These are phyloP conservation scores for Quercus tomentella DNA, from an alignment of 331 rosid genomes.

Conservation along the genomic window DNA sequence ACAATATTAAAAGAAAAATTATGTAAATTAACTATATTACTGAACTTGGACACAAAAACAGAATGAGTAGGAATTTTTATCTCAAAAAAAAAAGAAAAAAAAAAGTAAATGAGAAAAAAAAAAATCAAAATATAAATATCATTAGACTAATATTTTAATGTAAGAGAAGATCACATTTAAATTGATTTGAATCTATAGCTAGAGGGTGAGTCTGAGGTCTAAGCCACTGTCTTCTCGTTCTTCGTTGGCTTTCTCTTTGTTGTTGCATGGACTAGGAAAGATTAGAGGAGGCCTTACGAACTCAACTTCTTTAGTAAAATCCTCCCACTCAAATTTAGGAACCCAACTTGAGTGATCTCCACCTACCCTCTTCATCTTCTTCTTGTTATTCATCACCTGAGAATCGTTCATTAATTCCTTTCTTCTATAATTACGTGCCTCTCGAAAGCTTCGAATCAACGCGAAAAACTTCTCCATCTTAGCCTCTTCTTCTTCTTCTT, in stretches of 20 bases:
- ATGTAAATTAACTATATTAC: too few species aligned
- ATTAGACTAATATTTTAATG: too few species aligned
- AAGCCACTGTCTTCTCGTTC: neutral
- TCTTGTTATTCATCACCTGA: neutral
- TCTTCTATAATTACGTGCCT: slow-evolving; percentile 19
- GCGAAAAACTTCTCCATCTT: slow-evolving; percentile 36
- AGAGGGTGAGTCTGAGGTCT: slow-evolving; percentile 46
- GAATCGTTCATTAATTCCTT: slow-evolving; percentile 23
- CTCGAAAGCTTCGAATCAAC: slow-evolving; percentile 30
- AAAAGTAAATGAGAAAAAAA: too few species aligned
- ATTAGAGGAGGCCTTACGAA: slow-evolving; percentile 14
- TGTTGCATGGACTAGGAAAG: slow-evolving; percentile 12
- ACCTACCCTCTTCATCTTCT: slow-evolving; percentile 11
- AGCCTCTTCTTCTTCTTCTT: slow-evolving; percentile 12
- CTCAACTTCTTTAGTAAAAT: slow-evolving; percentile 28
- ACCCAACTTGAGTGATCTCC: neutral
- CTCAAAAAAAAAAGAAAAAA: too few species aligned
- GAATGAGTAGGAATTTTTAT: too few species aligned
- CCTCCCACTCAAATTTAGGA: slow-evolving; percentile 26
- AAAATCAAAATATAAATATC: too few species aligned
- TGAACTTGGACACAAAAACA: too few species aligned
- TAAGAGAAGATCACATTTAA: too few species aligned
- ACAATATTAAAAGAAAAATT: too few species aligned
- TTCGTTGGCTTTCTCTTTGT: neutral
- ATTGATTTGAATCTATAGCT: neutral